Evolutionary conservation across 177 flowering plant species (phyloP).

Genomic region (Vitis hybrid): DNA sequence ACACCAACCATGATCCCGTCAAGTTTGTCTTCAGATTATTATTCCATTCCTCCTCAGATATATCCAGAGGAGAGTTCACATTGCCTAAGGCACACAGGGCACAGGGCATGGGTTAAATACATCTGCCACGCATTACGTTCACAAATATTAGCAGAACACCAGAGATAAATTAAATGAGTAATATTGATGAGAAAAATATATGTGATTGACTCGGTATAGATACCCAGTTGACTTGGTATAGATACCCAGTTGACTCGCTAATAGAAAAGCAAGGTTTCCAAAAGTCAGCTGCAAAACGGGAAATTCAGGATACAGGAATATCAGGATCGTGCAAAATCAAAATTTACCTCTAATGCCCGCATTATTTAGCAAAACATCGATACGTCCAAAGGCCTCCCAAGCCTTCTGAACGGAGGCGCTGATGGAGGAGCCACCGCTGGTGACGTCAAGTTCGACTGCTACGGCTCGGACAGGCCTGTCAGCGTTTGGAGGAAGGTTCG

Average conservation of each 20-base stretch:
- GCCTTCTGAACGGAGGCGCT: constrained; percentile 34
- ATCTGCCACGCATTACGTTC: no score
- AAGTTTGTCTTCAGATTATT: constrained; percentile 32
- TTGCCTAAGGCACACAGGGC: constrained; percentile 20
- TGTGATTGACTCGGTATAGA: no score
- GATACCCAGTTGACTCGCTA: no score
- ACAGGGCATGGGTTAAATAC: neutral
- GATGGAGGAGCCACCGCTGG: constrained; percentile 36
- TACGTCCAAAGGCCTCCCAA: constrained; percentile 53
- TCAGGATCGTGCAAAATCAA: neutral
- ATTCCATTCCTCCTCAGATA: constrained; percentile 53
- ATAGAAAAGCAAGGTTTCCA: no score
- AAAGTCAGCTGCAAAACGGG: no score
- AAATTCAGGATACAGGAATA: no score
- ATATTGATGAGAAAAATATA: no score
- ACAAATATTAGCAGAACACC: no score
- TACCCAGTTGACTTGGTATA: no score
- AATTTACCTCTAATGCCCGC: constrained; percentile 55
- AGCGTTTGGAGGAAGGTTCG: neutral
- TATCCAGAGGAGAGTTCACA: constrained; percentile 32
- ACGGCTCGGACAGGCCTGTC: constrained; percentile 27
- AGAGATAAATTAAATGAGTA: no score
- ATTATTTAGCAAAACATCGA: constrained; percentile 53
- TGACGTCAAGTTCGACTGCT: constrained; percentile 54
- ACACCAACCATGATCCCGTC: constrained; percentile 52